phyloP scores from a whole-genome alignment of 495 filamentous ascomycete genomes.

The Rostrohypoxylon terebratum region DNA sequence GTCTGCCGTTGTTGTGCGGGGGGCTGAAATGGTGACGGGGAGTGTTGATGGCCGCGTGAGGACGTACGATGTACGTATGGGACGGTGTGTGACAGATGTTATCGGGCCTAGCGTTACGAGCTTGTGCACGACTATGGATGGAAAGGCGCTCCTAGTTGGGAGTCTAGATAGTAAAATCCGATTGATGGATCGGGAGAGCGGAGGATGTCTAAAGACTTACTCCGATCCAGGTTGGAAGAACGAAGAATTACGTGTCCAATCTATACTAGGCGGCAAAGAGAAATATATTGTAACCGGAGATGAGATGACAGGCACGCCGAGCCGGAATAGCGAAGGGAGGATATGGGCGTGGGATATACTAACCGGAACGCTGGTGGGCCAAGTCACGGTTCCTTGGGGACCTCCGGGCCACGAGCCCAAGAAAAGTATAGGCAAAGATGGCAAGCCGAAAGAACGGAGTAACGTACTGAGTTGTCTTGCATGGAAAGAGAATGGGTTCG shows the following conservation, averaged over 20 bases:
- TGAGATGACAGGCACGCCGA: constrained; percentile 64
- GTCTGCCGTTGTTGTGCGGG: constrained; percentile 66
- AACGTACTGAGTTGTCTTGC: constrained; percentile 72
- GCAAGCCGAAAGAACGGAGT: constrained; percentile 62
- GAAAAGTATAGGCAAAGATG: constrained; percentile 62
- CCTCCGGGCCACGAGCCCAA: constrained; percentile 65
- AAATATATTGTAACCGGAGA: constrained; percentile 85
- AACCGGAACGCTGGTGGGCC: constrained; percentile 73
- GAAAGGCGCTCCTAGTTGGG: constrained; percentile 78
- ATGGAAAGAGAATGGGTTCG: constrained; percentile 76
- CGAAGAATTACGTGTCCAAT: constrained; percentile 76
- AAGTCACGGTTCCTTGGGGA: constrained; percentile 69
- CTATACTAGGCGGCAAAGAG: constrained; percentile 77
- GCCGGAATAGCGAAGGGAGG: constrained; percentile 63
- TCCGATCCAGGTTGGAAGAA: constrained; percentile 71
- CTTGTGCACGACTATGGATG: constrained; percentile 74
- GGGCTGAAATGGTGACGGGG: constrained; percentile 71
- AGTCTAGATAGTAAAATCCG: constrained; percentile 80
- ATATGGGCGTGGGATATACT: constrained; percentile 93
- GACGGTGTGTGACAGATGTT: constrained; percentile 77
- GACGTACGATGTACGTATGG: constrained; percentile 89
- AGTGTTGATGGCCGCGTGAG: constrained; percentile 90
- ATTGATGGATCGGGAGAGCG: constrained; percentile 82
- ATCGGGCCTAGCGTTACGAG: constrained; percentile 75
- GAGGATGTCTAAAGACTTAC: constrained; percentile 79